Percentiles rank a stretch among this genome's conserved stretches.
These are phyloP conservation scores for Basipetospora chlamydospora DNA, from an alignment of 2,329 filamentous ascomycete genomes.

Conservation along the genomic window DNA sequence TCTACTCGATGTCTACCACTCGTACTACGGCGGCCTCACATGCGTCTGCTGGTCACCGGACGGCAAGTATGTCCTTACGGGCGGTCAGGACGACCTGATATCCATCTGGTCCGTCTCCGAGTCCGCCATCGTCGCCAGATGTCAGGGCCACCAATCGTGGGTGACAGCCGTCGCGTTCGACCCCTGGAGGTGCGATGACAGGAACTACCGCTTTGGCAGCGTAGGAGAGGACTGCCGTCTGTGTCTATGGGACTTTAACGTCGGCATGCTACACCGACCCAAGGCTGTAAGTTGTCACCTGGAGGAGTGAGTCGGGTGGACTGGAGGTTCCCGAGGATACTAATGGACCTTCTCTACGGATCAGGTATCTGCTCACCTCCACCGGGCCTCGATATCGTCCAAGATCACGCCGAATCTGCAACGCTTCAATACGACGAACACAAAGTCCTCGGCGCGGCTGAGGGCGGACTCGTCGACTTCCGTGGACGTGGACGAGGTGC, in stretches of 20 bases:
- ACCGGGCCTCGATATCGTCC: conserved; percentile 39
- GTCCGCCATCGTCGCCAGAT: conserved; percentile 71
- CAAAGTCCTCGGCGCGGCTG: conserved; percentile 41
- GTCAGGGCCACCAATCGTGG: conserved; percentile 92
- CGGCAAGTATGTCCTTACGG: conserved; percentile 87
- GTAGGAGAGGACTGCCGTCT: conserved; percentile 88
- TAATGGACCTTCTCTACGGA: too few species aligned
- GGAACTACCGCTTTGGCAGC: conserved; percentile 89
- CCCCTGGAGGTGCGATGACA: conserved; percentile 90
- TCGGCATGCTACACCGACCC: conserved; percentile 87
- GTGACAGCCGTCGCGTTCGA: conserved; percentile 89
- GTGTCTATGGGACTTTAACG: conserved; percentile 92
- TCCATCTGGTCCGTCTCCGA: conserved; percentile 91
- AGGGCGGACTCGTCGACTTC: conserved; percentile 59
- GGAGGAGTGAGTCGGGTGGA: too few species aligned
- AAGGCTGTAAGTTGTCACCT: conserved; percentile 49
- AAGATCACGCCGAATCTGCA: conserved; percentile 21
- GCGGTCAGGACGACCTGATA: conserved; percentile 88
- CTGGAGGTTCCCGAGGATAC: too few species aligned
- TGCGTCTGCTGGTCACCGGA: conserved; percentile 98
- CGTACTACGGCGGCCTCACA: conserved; percentile 85
- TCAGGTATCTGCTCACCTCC: conserved; percentile 24
- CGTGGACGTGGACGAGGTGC: conserved; percentile 31
- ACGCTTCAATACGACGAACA: conserved; percentile 48
- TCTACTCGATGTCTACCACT: conserved; percentile 72